Base-by-base conservation (phyloP, 2,329 filamentous ascomycete genomes). In the Byssochlamys sp. region DNA sequence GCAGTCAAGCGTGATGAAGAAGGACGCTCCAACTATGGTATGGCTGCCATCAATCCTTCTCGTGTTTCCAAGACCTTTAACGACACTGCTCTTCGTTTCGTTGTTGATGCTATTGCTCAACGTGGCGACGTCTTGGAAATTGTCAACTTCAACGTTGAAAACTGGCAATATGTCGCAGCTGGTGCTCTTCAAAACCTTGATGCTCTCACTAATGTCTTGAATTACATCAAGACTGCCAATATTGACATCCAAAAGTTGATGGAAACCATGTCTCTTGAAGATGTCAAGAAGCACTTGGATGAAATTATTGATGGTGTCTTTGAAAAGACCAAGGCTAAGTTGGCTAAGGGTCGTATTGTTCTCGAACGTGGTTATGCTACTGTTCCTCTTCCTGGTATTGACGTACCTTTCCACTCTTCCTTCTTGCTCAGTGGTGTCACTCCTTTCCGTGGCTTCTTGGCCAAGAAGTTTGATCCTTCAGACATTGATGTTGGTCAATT, bases 401-500 rank as follows among this genome's bases (percentile, higher is more conserved):
- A 99, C 68, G 95, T 97, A 70, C 94, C 94, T 51, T 99, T 99
- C 89, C 94, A 99, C 82, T 94, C 88, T 66, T 99, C 94, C 19
- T 99, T 99, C 82, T 78, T 99, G 77, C 89, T 94, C 57, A 96
- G 90, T 45, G 95, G 94, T 68, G 94, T 99, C 75, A 99, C 99
- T 82, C 94, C 95, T 52, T 99, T 99, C 90, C 85, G 94, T 65
- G 92, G 87, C 51, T 99, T 99, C 84, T 77, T 99, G 72, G 86
- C 97, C 67, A 99, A 97, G 89, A 97, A 99, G 84, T 97, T 99
- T 79, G 91, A 97, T 82, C 96, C 95, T 85, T 96, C 91, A 25
- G 94, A 89, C 56, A 97, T 99, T 73, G 94, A 99, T 73, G 95
- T 95, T 4, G 88, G 89, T 73, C 97, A 97, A 82, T 79, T 99